Percentiles rank a stretch among this genome's conserved stretches.
These are phyloP conservation scores for Lyophyllum semitale DNA, from an alignment of 768 basidiomycete genomes.

Conservation along the genomic window DNA sequence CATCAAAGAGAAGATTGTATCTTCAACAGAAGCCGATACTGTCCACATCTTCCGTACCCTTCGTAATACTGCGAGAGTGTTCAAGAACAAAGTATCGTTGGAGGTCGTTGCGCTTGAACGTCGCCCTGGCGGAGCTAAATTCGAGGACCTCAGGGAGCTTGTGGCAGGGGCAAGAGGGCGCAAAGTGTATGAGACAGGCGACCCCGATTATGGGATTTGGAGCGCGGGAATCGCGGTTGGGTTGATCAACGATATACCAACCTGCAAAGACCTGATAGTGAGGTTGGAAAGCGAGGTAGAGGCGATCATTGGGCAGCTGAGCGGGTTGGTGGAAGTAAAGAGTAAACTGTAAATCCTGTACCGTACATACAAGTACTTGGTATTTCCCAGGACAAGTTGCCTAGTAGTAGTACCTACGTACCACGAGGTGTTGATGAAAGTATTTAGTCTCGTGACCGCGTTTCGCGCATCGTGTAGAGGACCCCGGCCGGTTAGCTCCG, in stretches of 20 bases:
- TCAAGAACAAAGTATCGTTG: constrained; percentile 79
- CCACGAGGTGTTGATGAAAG: not conserved
- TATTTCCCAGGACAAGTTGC: too few species aligned
- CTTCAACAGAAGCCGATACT: constrained; percentile 81
- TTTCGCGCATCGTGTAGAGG: constrained; percentile 29
- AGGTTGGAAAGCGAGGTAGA: constrained; percentile 78
- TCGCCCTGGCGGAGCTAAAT: constrained; percentile 83
- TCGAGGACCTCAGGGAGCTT: constrained; percentile 79
- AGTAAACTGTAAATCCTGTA: constrained; percentile 37
- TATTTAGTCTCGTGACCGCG: constrained; percentile 38
- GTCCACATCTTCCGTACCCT: constrained; percentile 90
- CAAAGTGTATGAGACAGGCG: constrained; percentile 80
- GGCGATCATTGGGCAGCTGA: constrained; percentile 57
- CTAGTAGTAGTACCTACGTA: too few species aligned
- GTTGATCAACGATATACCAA: constrained; percentile 82
- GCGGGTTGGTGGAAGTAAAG: constrained; percentile 29
- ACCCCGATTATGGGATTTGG: constrained; percentile 90
- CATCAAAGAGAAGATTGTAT: constrained; percentile 89
- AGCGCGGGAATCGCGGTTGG: constrained; percentile 65
- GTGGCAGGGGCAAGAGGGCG: constrained; percentile 73
- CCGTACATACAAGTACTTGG: not conserved
- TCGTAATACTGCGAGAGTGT: constrained; percentile 82
- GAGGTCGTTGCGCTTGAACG: constrained; percentile 87
- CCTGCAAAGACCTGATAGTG: constrained; percentile 69
- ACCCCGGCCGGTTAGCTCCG: constrained; percentile 25